Percentiles rank a stretch among this genome's conserved stretches.
phyloP scores from a whole-genome alignment of 2,329 filamentous ascomycete genomes.

The Sporothrix phasma region DNA sequence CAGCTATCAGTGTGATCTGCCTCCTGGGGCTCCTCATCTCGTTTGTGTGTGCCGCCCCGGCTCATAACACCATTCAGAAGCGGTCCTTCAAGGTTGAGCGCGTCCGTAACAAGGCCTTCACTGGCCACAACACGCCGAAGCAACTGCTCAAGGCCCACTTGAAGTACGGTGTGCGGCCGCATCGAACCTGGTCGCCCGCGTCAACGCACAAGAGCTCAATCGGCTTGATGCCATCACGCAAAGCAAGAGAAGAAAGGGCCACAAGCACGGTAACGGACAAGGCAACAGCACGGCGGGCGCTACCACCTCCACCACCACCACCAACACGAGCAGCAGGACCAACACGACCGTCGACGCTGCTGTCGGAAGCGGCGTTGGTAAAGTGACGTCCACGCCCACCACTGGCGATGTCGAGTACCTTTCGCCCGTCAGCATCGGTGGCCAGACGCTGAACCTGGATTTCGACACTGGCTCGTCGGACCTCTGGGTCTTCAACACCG shows the following conservation, averaged over 20 bases:
- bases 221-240: constrained; percentile 18
- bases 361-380: constrained; percentile 30
- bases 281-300: neutral
- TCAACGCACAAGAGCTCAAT: constrained; percentile 23
- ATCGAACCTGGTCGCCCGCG: constrained; percentile 31
- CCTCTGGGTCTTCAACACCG: constrained; percentile 62
- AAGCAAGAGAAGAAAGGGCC: neutral
- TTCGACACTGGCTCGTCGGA: constrained; percentile 71
- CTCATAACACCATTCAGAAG: constrained; percentile 35
- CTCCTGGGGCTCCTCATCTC: constrained; percentile 39
- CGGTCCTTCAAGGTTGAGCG: constrained; percentile 54
- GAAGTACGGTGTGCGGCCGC: constrained; percentile 54
- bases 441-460: constrained; percentile 57
- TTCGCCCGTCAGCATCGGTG: constrained; percentile 58
- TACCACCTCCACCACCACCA: neutral
- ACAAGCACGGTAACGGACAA: constrained; percentile 5
- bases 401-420: constrained; percentile 60
- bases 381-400: constrained; percentile 55
- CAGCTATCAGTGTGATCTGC: constrained; percentile 24
- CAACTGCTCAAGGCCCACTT: constrained; percentile 57
- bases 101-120: constrained; percentile 44
- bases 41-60: constrained; percentile 35
- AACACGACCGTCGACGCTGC: neutral
- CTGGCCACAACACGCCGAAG: constrained; percentile 43
- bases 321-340: neutral